Percentiles rank a stretch among this genome's conserved stretches.
Evolutionary conservation across 2,329 filamentous ascomycete genomes (phyloP).

Genomic region (Fusarium tjaetaba): DNA sequence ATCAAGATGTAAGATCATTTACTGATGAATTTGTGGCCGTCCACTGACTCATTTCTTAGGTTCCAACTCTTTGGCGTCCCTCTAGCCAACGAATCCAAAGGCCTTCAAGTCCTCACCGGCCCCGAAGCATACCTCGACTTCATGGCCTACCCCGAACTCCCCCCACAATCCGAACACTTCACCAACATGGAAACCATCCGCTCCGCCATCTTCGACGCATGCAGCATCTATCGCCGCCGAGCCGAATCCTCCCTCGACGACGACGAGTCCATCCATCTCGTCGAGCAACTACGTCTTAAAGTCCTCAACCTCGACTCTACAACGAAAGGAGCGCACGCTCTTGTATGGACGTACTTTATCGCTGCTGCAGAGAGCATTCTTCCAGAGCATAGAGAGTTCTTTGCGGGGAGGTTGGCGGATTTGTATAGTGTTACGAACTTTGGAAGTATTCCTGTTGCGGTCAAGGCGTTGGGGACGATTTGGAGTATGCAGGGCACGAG

Average conservation of each 20-base stretch:
- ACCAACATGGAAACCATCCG: conserved; percentile 35
- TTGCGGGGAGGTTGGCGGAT: conserved; percentile 42
- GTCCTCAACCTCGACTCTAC: conserved; percentile 42
- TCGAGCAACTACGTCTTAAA: conserved; percentile 47
- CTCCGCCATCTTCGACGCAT: conserved; percentile 41
- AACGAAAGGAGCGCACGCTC: conserved; percentile 49
- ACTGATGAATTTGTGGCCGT: rapidly evolving
- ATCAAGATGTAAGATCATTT: conserved; percentile 42
- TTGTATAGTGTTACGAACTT: conserved; percentile 50
- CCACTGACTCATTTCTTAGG: conserved; percentile 15
- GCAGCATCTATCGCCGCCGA: conserved; percentile 41
- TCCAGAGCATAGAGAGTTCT: conserved; percentile 50
- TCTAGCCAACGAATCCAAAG: conserved; percentile 43
- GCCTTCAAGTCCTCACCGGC: conserved; percentile 34
- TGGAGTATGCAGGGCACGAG: conserved; percentile 44
- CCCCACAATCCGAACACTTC: conserved; percentile 30
- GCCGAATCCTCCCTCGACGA: conserved; percentile 31
- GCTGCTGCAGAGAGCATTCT: conserved; percentile 52
- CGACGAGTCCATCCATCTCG: conserved; percentile 40
- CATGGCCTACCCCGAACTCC: conserved; percentile 38
- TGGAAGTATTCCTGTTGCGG: conserved; percentile 50
- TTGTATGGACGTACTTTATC: conserved; percentile 55
- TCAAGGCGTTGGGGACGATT: conserved; percentile 47
- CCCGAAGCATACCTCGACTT: conserved; percentile 43
- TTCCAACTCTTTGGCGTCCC: conserved; percentile 47